Evolutionary conservation across 192 early-diverging fungal species (phyloP).

Genomic region (Umbelopsis ramanniana): DNA sequence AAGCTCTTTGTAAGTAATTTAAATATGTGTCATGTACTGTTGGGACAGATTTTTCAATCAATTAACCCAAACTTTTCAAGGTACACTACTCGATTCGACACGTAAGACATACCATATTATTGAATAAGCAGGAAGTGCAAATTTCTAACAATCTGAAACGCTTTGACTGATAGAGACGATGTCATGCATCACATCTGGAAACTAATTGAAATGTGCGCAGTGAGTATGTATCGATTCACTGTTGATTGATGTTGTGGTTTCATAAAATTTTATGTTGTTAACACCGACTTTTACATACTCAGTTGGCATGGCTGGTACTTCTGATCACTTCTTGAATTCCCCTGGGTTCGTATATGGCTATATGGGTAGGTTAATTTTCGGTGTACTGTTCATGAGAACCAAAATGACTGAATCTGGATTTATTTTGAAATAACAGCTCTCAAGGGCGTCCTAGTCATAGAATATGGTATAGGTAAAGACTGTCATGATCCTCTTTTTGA

Average conservation of each 20-base stretch:
- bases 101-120: constrained; percentile 27
- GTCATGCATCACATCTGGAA: constrained; percentile 42
- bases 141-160: too few species aligned
- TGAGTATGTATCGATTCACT: constrained; percentile 33
- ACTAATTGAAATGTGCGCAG: constrained; percentile 42
- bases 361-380: constrained; percentile 23
- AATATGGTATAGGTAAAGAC: constrained; percentile 48
- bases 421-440: constrained; percentile 19
- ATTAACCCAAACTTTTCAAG: not conserved
- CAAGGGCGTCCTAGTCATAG: constrained; percentile 46
- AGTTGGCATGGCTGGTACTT: constrained; percentile 49
- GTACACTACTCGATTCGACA: constrained; percentile 43
- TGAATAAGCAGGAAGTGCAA: too few species aligned
- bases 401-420: not conserved
- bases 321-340: constrained; percentile 48
- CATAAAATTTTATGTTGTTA: not conserved
- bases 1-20: constrained; percentile 44
- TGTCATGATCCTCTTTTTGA: not conserved
- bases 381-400: not conserved
- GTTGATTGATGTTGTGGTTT: not conserved
- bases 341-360: constrained; percentile 48
- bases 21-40: not conserved
- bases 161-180: constrained; percentile 37
- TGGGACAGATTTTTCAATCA: not conserved
- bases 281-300: constrained; percentile 26